Evolutionary conservation across 169 alveolate genomes (phyloP).

Genomic region (Plasmodium cynomolgi): DNA sequence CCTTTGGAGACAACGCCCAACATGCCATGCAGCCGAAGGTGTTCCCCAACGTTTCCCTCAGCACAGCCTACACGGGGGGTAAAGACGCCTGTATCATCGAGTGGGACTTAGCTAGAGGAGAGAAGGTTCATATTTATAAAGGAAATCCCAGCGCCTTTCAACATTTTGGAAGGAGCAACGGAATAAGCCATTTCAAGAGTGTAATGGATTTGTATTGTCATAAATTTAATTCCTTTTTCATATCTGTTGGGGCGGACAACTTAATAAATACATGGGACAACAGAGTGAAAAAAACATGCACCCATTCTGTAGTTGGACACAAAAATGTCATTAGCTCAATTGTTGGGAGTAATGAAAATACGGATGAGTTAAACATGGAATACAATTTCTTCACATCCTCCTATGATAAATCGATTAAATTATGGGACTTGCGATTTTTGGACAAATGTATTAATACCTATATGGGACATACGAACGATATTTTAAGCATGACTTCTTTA

Average conservation of each 20-base stretch:
- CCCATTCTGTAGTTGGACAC: conserved; percentile 49
- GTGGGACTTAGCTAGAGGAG: conserved; percentile 51
- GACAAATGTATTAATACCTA: conserved; percentile 64
- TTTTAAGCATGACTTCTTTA: conserved; percentile 51
- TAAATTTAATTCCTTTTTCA: conserved; percentile 64
- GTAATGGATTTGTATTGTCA: conserved; percentile 65
- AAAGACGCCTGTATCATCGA: conserved; percentile 72
- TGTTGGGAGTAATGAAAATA: conserved; percentile 50
- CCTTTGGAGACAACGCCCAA: neutral
- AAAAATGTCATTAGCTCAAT: conserved; percentile 54
- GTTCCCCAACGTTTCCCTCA: conserved; percentile 46
- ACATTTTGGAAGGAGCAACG: conserved; percentile 15
- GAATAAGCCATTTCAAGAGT: conserved; percentile 61
- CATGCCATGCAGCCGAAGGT: conserved; percentile 24
- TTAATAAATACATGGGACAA: conserved; percentile 71
- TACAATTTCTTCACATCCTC: conserved; percentile 77
- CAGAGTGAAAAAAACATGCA: conserved; percentile 25
- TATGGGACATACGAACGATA: conserved; percentile 54
- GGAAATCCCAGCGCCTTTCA: conserved; percentile 25
- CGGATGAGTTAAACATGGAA: conserved; percentile 54
- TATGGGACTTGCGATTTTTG: conserved; percentile 80
- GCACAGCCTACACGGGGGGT: conserved; percentile 56
- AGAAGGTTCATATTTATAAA: conserved; percentile 66
- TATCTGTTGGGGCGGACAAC: conserved; percentile 69
- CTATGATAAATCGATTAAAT: conserved; percentile 80